phyloP scores from a whole-genome alignment of 192 early-diverging fungal genomes.

The Linnemannia hyalina region DNA sequence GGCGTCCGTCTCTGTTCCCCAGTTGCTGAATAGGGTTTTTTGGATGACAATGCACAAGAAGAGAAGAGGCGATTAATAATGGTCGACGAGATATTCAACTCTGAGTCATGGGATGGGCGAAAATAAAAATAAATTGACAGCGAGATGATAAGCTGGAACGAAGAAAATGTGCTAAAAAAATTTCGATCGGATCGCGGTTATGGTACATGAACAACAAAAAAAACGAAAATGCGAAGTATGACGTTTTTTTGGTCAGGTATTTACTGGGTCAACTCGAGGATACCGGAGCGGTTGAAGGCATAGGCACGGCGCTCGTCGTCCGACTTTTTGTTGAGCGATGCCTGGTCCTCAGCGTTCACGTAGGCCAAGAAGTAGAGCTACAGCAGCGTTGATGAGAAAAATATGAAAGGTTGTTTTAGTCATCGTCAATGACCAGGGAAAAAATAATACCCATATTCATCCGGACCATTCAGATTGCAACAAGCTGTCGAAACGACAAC shows the following conservation, averaged over 20 bases:
- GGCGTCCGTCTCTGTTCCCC: constrained; percentile 80
- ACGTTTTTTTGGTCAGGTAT: constrained; percentile 10
- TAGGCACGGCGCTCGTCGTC: constrained; percentile 62
- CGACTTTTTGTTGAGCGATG: constrained; percentile 64
- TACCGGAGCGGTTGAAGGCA: constrained; percentile 73
- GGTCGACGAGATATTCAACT: background rate
- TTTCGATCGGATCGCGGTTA: background rate
- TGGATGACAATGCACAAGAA: background rate
- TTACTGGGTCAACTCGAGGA: constrained; percentile 88
- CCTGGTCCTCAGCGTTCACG: constrained; percentile 59
- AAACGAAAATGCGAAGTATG: background rate
- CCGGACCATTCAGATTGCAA: constrained; percentile 38
- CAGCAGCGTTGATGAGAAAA: background rate
- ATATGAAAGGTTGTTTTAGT: background rate
- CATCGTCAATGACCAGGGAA: background rate
- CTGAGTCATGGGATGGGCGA: background rate
- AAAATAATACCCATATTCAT: background rate
- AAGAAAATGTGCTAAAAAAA: background rate
- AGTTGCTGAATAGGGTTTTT: constrained; percentile 67
- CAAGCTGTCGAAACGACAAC: background rate
- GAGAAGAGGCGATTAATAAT: background rate
- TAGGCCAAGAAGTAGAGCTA: constrained; percentile 87
- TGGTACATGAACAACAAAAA: background rate
- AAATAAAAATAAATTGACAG: constrained; percentile 5
- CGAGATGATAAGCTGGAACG: background rate